phyloP scores from a whole-genome alignment of 768 basidiomycete genomes.

The Calocera viscosa region DNA sequence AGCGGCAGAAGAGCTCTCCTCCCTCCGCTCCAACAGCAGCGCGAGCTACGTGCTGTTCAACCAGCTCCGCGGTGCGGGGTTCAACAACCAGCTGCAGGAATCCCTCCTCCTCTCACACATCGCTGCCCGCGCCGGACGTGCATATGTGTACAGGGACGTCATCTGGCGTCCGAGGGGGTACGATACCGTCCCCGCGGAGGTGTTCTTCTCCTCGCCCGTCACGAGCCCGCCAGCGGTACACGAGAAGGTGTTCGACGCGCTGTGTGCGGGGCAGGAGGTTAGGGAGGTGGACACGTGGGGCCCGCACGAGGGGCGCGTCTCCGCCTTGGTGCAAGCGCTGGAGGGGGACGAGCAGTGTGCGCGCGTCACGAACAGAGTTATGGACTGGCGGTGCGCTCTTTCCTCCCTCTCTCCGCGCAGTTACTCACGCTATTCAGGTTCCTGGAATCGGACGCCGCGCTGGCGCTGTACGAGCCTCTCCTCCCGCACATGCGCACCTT shows the following conservation, averaged over 20 bases:
- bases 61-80: slow-evolving; percentile 25
- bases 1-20: no score
- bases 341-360: neutral
- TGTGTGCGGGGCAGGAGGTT: slow-evolving; percentile 27
- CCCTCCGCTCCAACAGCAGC: neutral
- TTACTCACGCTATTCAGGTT: neutral
- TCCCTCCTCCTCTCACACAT: slow-evolving; percentile 43
- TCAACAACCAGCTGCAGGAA: slow-evolving; percentile 53
- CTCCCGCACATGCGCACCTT: slow-evolving; percentile 44
- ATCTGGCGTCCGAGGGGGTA: slow-evolving; percentile 45
- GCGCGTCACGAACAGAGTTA: neutral
- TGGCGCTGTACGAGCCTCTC: slow-evolving; percentile 34
- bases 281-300: neutral
- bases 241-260: slow-evolving; percentile 37
- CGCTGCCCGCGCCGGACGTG: slow-evolving; percentile 38
- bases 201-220: slow-evolving; percentile 27
- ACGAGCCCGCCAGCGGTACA: slow-evolving; percentile 34
- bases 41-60: neutral
- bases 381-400: slow-evolving; percentile 4
- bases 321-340: neutral
- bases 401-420: neutral
- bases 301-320: neutral
- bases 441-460: slow-evolving; percentile 13
- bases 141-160: slow-evolving; percentile 53
- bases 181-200: slow-evolving; percentile 46